Evolutionary conservation across 2,329 filamentous ascomycete species (phyloP), one percentile per base, ranked within the genome.

Genomic region (Aspergillus tubingensis): DNA sequence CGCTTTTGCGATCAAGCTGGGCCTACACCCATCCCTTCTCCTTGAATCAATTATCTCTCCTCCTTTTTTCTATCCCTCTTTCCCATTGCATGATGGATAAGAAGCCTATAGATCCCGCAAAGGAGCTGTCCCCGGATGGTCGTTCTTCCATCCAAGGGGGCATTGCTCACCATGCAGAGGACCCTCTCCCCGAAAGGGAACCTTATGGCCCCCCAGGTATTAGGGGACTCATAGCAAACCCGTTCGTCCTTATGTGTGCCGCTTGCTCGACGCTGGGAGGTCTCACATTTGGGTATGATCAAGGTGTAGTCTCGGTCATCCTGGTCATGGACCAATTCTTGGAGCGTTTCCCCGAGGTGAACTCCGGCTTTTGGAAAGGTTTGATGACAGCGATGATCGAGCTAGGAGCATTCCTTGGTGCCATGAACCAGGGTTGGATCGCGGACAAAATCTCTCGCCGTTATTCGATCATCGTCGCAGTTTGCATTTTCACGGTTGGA

Each of bases 341-440:
- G 3, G 71, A 73, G 0, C 73, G 73, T 1, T 83, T 83, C 56
- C 74, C 79, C 10, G 74, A 76, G 13, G 77, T 83, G 3, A 72
- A 75, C 17, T 70, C 74, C 5, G 75, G 76, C 0, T 79, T 79
- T 60, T 77, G 73, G 69, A 79, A 79, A 60, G 77, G 77, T n/a
- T 60, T 79, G 62, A 74, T 84, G 74, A 85, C 82, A 8, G 82
- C 82, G 3, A 84, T 84, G 81, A 80, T 85, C 53, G 81, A 84
- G 61, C 65, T 84, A 19, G 82, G 83, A n/a, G 83, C 82, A 8
- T 70, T 83, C 17, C 53, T 79, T 3, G 77, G 79, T 54, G 79
- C 79, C 3, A 57, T 82, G 19, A 81, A 79, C 39, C 76, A 80
- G 59, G 80, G 79, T 4, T 84, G 78, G 73, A 76, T 84, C 38